These are phyloP conservation scores for Globisporangium mamillatum DNA, from an alignment of 352 stramenopile species.

Conservation along the genomic window DNA sequence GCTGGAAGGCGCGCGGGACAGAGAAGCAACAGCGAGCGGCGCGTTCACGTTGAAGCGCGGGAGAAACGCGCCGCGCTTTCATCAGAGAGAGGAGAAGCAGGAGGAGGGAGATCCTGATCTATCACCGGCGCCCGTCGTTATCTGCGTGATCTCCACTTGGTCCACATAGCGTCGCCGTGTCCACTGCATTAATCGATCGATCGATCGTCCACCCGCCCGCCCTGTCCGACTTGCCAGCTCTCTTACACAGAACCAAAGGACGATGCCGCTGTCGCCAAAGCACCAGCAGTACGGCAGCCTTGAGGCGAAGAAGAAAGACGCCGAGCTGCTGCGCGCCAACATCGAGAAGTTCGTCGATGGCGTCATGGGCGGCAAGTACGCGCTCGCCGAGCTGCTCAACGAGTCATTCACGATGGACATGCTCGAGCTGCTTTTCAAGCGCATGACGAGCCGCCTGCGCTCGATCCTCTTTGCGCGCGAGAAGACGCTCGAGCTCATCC, in stretches of 20 bases:
- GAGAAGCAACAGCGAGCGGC: neutral
- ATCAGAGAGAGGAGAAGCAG: neutral
- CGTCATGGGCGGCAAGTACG: slow-evolving; percentile 64
- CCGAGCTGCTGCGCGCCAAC: slow-evolving; percentile 57
- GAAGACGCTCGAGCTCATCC: slow-evolving; percentile 74
- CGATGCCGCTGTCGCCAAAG: slow-evolving; percentile 31
- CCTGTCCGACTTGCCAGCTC: neutral
- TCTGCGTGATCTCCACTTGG: neutral
- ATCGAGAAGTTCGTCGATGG: slow-evolving; percentile 85
- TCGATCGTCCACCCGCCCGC: no score
- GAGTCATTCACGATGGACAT: slow-evolving; percentile 83
- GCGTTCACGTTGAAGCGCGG: neutral
- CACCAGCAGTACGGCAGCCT: slow-evolving; percentile 24
- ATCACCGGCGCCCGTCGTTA: neutral
- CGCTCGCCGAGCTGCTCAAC: slow-evolving; percentile 68
- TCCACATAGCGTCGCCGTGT: neutral
- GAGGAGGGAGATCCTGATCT: neutral
- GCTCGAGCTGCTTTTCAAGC: slow-evolving; percentile 83
- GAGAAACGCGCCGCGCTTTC: neutral
- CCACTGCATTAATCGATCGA: neutral
- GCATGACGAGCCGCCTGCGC: slow-evolving; percentile 77
- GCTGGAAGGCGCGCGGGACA: slow-evolving; percentile 1
- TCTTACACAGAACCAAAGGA: neutral
- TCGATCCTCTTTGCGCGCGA: slow-evolving; percentile 67
- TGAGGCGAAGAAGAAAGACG: slow-evolving; percentile 47